These are phyloP conservation scores for Nissolia schottii DNA, from an alignment of 306 rosid species.

Conservation along the genomic window DNA sequence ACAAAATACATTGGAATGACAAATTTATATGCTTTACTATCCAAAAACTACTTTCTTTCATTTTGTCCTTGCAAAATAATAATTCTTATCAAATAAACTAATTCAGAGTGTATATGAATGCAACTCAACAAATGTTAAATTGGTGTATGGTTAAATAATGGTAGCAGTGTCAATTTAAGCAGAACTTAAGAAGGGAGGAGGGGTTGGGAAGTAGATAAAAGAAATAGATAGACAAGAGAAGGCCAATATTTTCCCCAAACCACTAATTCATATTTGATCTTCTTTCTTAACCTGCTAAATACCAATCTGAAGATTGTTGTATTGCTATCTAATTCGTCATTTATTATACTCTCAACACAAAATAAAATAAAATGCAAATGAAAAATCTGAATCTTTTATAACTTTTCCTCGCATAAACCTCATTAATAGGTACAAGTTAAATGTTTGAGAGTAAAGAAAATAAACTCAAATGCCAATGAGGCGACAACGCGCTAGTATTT, in stretches of 20 bases:
- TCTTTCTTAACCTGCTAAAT: background rate
- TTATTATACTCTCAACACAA: background rate
- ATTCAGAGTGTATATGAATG: background rate
- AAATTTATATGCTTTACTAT: background rate
- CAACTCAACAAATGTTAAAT: background rate
- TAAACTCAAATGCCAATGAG: background rate
- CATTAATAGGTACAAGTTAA: background rate
- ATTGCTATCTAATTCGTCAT: background rate
- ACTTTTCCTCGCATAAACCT: constrained; percentile 11
- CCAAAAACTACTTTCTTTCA: background rate
- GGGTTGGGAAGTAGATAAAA: background rate
- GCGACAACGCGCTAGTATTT: constrained; percentile 9
- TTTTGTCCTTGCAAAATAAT: background rate
- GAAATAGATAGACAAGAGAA: background rate
- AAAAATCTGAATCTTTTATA: constrained; percentile 11
- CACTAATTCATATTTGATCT: background rate
- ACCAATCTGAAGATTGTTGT: background rate
- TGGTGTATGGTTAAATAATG: background rate
- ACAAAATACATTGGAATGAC: background rate
- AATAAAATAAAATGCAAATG: constrained; percentile 5
- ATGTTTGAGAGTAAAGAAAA: background rate
- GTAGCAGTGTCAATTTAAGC: background rate
- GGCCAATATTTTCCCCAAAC: constrained; percentile 6
- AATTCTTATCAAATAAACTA: background rate
- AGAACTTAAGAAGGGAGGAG: background rate